phyloP scores from a whole-genome alignment of 139 green algal species.

The Zygnema cylindricum region DNA sequence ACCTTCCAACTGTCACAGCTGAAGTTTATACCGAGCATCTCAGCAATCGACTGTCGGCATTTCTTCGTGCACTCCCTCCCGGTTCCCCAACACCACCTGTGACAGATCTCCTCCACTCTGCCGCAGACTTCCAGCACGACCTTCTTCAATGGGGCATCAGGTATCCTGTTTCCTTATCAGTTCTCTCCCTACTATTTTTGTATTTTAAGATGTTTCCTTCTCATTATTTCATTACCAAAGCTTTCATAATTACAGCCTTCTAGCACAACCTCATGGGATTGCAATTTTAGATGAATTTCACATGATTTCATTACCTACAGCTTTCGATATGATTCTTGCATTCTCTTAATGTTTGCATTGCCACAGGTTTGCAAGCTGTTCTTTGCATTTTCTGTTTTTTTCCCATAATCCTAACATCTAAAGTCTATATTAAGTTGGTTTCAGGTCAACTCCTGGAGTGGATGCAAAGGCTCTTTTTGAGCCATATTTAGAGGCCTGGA shows the following conservation, averaged over 20 bases:
- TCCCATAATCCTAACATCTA: too few species aligned
- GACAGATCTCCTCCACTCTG: conserved; percentile 49
- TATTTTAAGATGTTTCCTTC: not conserved
- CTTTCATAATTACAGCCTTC: not conserved
- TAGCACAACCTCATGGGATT: too few species aligned
- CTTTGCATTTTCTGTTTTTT: too few species aligned
- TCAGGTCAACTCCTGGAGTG: conserved; percentile 19
- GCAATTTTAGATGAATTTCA: too few species aligned
- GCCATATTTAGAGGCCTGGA: conserved; percentile 45
- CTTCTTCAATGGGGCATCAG: conserved; percentile 42
- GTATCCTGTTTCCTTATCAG: not conserved
- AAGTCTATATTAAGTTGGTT: too few species aligned
- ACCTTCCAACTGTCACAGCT: conserved; percentile 45
- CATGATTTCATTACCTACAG: too few species aligned
- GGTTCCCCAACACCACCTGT: conserved; percentile 12
- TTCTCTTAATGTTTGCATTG: too few species aligned
- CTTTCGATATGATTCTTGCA: too few species aligned
- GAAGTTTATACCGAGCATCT: conserved; percentile 50
- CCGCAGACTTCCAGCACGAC: conserved; percentile 47
- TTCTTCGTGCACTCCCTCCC: conserved; percentile 44
- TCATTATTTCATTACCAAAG: not conserved
- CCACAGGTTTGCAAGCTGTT: too few species aligned
- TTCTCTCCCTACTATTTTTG: not conserved
- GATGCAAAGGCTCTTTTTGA: conserved; percentile 30
- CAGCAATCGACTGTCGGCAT: not conserved